Base-by-base conservation (phyloP, 805 yeast species). In the Grigorovia yakushimaensis region DNA sequence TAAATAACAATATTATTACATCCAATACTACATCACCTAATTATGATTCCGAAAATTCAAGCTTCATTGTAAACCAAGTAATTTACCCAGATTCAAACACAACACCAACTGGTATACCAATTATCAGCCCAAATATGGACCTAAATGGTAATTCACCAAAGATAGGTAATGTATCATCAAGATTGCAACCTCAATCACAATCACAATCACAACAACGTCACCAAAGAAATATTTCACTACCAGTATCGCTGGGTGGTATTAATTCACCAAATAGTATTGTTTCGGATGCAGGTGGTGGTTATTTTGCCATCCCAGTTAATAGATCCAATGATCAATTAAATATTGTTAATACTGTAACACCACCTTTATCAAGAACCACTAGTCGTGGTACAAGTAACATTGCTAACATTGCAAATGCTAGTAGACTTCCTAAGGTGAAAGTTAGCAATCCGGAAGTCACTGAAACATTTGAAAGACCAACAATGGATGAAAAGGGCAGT, bases 251-350 rank as follows among this genome's bases (percentile, higher is more conserved):
- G 1, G 42, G 51, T 21, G 53, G 48, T 4, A 33, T 43, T 13
- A 45, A 46, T 19, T 58, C 64, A 1, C 63, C 64, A 13, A 50
- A 54, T 19, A 57, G 65, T 47, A 45, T 51, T 42, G 47, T 49
- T 11, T 56, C 65, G 11, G 61, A 53, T 3, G 54, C 54, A 4
- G 61, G 66, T 41, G 55, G 66, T 41, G 69, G 68, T 1, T 66
- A 66, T 43, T 66, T 66, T 50, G 65, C 66, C 1, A 54, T 66
- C 15, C 70, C 70, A 5, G 49, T 66, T 2, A 48, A 49, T 46
- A 18, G 54, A 47, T 9, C 47, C 36, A n/a, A 20, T 44, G 35
- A 51, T 47, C 42, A 45, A 21, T 10, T 45, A 18, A 33, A 33
- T 33, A 33, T 15, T 33, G n/a, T 33, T 15, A n/a, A 13, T n/a